Base-by-base conservation (phyloP, 176 grass and related monocot genomes). In the Bonia amplexicaulis region DNA sequence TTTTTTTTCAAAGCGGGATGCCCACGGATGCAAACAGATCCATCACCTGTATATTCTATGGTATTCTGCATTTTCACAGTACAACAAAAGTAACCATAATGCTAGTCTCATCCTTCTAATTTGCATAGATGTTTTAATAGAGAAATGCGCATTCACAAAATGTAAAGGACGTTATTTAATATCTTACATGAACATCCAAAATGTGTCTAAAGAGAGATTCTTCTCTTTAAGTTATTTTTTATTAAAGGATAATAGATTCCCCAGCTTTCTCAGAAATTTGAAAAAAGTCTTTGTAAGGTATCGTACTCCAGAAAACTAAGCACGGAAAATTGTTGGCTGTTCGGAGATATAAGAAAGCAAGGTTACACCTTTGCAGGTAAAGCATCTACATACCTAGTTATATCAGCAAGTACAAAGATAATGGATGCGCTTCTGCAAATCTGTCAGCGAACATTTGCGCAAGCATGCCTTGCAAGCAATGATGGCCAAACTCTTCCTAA, bases 11-110 rank as follows among this genome's bases (percentile, higher is more conserved):
- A 83, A 66, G 86, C 85, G 39, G 82, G 74, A 74, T 84, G 42
- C 27, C 92, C 92, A 20, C 76, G 29, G 49, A 83, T 53, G 54
- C 87, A 81, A 78, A 93, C 45, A 71, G 92, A 93, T 84, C 88
- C 86, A 88, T 93, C 92, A 52, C 92, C 82, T 57, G 88, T 88
- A 63, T 88, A 88, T 73, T 80, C 68, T 23, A 31, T 12, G 39
- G 76, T 39, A 85, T 48, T 75, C 85, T 91, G 61, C 70, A 76
- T 59, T 75, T 52, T 52, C 44, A 77, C 48, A 70, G 17, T 70
- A 64, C 77, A 44, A 69, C 10, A 55, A 12, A 44, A 67, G 14
- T 44, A 69, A 53, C 5, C 45, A 71, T 33, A 68, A 47, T 78
- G 31, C 48, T 85, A 61, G 14, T 58, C 20, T 73, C 62, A 23